Evolutionary conservation across 2,329 filamentous ascomycete species (phyloP).

Genomic region (Geosmithia flava): DNA sequence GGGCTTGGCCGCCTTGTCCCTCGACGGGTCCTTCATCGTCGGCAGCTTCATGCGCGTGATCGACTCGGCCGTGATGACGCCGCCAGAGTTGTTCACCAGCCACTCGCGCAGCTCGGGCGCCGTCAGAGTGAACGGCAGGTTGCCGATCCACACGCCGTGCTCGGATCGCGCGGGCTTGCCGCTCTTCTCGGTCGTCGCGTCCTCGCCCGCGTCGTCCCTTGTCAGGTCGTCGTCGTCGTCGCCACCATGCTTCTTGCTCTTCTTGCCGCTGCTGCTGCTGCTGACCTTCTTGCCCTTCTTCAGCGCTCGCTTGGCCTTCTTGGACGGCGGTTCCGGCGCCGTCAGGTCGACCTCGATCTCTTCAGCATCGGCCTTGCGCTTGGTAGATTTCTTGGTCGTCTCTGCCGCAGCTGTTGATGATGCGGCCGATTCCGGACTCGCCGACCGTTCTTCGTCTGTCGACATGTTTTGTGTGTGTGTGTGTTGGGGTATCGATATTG

Average conservation of each 20-base stretch:
- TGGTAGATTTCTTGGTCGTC: conserved; percentile 14
- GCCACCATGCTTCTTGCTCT: conserved; percentile 19
- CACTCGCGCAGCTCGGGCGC: conserved; percentile 66
- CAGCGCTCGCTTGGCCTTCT: conserved; percentile 77
- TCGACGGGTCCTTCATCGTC: conserved; percentile 36
- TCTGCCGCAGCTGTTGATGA: conserved; percentile 2
- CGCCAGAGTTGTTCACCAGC: conserved; percentile 60
- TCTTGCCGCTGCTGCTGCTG: conserved; percentile 21
- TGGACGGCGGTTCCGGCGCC: conserved; percentile 89
- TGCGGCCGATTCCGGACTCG: neutral
- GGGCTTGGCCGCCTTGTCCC: conserved; percentile 18
- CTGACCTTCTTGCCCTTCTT: conserved; percentile 66
- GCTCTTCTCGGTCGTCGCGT: conserved; percentile 23
- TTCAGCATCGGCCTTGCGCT: conserved; percentile 58
- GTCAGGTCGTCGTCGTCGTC: conserved; percentile 13
- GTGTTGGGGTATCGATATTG: too few species aligned
- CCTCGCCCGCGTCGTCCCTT: conserved; percentile 15
- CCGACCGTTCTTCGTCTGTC: neutral
- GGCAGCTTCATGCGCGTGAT: conserved; percentile 84
- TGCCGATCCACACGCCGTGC: conserved; percentile 91
- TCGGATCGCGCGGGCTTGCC: conserved; percentile 52
- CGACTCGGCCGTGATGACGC: conserved; percentile 49
- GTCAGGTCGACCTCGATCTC: conserved; percentile 83
- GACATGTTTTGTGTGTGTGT: neutral
- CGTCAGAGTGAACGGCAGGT: conserved; percentile 74